Base-by-base conservation (phyloP, 495 filamentous ascomycete genomes). In the Pyrenula massariospora region DNA sequence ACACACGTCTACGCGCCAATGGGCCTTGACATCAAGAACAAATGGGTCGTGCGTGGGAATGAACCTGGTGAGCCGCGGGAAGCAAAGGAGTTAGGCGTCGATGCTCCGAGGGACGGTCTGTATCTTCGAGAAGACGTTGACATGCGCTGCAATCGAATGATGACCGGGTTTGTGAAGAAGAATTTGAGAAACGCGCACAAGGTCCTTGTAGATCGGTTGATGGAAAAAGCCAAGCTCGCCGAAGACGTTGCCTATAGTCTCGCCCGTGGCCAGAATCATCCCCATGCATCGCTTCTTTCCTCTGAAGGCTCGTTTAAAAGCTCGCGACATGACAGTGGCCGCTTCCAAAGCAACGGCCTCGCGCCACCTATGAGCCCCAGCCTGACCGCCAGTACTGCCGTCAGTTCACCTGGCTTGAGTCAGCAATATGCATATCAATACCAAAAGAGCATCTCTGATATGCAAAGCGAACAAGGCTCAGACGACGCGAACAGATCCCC, bases 81-180 rank as follows among this genome's bases (percentile, higher is more conserved):
- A 57, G 70, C 80, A 0, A 66, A 73, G 1, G 86, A 89, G 65
- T 62, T 84, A 22, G 78, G 78, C 11, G 69, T 74, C 1, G 57
- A 60, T 1, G 63, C 60, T 0, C 87, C 87, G 1, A 66, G 70
- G 11, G 73, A 75, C 23, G 88, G 87, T 1, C 76, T 93, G 0
- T 91, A 86, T 65, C 67, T 91, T 21, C 76, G 84, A 10, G 87
- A 91, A 69, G 87, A 91, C 57, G 81, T 89, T 50, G 80, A 88
- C 54, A 82, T 93, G 70, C 76, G 76, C 55, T 90, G 85, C 74
- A 91, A 90, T 61, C 70, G 89, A 20, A 69, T 88, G 58, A 77
- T 89, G 71, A 77, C 81, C 0, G 65, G 71, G 10, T 90, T 91
- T 62, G 84, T 91, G 48, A 89, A 86, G 73, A 80, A 78, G 65